Base-by-base conservation (phyloP, 352 stramenopile species). In the Globisporangium polare region DNA sequence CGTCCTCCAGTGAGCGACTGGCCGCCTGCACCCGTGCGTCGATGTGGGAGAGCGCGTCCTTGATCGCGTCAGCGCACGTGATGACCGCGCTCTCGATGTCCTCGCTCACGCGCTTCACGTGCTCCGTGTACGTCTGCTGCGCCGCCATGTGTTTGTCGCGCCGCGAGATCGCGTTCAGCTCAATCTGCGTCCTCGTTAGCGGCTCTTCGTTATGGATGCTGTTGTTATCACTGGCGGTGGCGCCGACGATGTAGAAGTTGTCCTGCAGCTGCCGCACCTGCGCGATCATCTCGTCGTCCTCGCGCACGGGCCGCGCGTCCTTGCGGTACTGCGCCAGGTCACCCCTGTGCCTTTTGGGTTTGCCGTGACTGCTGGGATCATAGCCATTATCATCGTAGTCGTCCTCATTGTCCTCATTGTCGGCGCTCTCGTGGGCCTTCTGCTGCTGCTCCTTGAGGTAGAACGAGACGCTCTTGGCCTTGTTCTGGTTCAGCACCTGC, bases 101-200 rank as follows among this genome's bases (percentile, higher is more conserved):
- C 27, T 92, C 80, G 37, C 78, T 89, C 52, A 91, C 84, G 2
- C 55, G 60, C 53, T 85, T 83, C 3, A 89, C 78, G 3, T 75
- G 69, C 22, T 76, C 65, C 5, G 59, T 72, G 52, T 89, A 93
- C 41, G 59, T 29, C 41, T 67, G 66, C 26, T 78, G 73, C 9
- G 69, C 75, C n/a, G 69, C 57, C 72, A 85, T 86, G 72, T 91
- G 84, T 15, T 57, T 61, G 26, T 89, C 72, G 15, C 81, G 80
- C 33, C 84, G 80, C 20, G 67, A 66, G 39, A 85, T 57, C 33
- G 73, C 74, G 51, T 89, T 92, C 15, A 71, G 56, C 47, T 82
- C 62, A 37, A 92, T 92, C 62, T 90, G 78, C 4, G 41, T 49
- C 15, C 41, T 46, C n/a, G 27, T n/a, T 2, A 20, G 22, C 22